Evolutionary conservation across 306 rosid species (phyloP), one percentile per base, ranked within the genome.

Genomic region (Neltuma alba): DNA sequence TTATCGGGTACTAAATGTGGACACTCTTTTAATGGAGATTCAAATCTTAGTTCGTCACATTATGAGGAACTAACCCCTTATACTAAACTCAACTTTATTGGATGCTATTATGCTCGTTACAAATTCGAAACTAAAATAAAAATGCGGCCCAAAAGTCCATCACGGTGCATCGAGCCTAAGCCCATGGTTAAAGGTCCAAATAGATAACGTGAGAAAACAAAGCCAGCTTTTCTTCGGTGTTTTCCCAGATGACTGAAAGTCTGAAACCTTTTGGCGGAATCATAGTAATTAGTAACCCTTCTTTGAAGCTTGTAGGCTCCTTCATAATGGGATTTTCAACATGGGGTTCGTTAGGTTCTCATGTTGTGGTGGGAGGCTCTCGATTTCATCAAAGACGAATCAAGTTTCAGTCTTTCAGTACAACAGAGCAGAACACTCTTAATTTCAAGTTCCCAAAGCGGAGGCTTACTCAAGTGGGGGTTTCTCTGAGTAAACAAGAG

Each of bases 291-390:
- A 50, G 38, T 50, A 6, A 21, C 48, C 70, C 28, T 2, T 67
- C 72, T 60, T 64, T 18, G 68, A 65, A 50, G 48, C 57, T 20
- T 68, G 74, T 76, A 61, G 67, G 66, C 54, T 44, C 33, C 54
- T 38, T 64, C 44, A 64, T 7, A 7, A 91, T 93, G 98, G 94
- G 77, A 54, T 86, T 87, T 52, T 86, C 91, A 11, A 72, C 77
- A 79, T 70, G 83, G 77, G 84, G 81, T 60, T 91, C 91, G 2
- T 62, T 83, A 75, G 87, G 92, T 70, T 83, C 83, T 79, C 88
- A 83, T 25, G 0, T 83, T 36, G 79, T 81, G 27, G 82, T 72
- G 9, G 60, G 86, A 77, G 67, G 25, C 72, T 70, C 74, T 44
- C 80, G 64, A 79, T 70, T 72, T 38, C 77, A 71, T 82, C 86